phyloP scores from a whole-genome alignment of 2,329 filamentous ascomycete species.

The Aureobasidium sp. region DNA sequence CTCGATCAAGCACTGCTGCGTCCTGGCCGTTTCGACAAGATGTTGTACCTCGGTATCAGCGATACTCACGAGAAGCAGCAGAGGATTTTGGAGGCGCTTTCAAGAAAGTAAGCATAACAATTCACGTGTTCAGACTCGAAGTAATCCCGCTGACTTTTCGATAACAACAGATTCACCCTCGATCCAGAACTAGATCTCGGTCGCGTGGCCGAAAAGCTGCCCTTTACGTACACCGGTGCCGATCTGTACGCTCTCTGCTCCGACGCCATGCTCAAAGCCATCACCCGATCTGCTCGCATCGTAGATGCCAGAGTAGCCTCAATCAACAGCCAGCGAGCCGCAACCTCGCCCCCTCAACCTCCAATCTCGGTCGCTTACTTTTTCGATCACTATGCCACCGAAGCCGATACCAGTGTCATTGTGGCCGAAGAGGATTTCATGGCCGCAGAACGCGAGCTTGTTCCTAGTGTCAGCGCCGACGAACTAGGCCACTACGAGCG shows the following conservation, averaged over 20 bases:
- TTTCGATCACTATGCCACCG: constrained; percentile 84
- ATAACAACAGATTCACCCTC: constrained; percentile 64
- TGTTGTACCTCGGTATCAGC: constrained; percentile 93
- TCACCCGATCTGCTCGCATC: constrained; percentile 76
- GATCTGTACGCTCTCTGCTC: constrained; percentile 97
- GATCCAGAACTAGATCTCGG: constrained; percentile 70
- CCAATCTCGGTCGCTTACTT: constrained; percentile 82
- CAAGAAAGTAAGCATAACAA: constrained; percentile 67
- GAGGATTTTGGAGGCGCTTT: constrained; percentile 88
- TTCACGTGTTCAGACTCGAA: not conserved
- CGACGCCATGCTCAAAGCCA: constrained; percentile 97
- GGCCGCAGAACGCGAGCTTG: constrained; percentile 71
- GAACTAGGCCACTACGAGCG: constrained; percentile 86
- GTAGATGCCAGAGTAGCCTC: constrained; percentile 77
- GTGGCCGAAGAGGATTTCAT: constrained; percentile 86
- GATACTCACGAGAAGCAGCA: constrained; percentile 96
- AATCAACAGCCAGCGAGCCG: constrained; percentile 48
- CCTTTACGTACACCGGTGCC: constrained; percentile 94
- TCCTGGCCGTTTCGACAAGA: constrained; percentile 93
- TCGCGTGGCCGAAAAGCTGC: constrained; percentile 67
- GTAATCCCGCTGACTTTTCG: not conserved
- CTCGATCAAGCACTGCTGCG: constrained; percentile 83
- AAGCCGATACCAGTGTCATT: constrained; percentile 76
- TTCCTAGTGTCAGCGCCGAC: constrained; percentile 89
- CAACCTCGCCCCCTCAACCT: constrained; percentile 26